Base-by-base conservation (phyloP, 192 early-diverging fungal genomes). In the Podila minutissima region DNA sequence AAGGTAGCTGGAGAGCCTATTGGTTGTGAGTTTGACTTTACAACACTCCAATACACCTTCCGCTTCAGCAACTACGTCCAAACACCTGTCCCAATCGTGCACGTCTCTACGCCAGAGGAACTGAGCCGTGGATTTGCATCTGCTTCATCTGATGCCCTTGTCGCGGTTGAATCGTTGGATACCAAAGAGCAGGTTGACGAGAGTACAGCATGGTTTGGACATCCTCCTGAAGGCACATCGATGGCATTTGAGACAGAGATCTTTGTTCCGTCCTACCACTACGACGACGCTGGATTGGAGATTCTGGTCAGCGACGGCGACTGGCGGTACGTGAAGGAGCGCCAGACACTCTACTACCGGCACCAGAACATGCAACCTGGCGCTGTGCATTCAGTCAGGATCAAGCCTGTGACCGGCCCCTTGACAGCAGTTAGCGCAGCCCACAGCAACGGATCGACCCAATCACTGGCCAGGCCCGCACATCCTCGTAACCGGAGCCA, bases 231-330 rank as follows among this genome's bases (percentile, higher is more conserved):
- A n/a, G 66, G 60, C 51, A 57, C 61, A 4, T 35, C 49, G 31
- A 38, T 72, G 67, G 83, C 74, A 15, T 72, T 70, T 58, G 82
- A 87, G 7, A 91, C 92, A 1, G 94, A 94, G 72, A 86, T 95
- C 1, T 95, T 88, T 81, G 81, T 95, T 12, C 94, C 94, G 5
- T 83, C 75, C 32, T 95, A 89, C 72, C 94, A 95, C 73, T 95
- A 91, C 72, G 82, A 84, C 9, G 67, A 76, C 1, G 64, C 67
- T 13, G 20, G 49, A 3, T 35, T 93, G 41, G 83, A 89, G 53
- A 90, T 95, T 24, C 62, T 69, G 32, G 90, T 90, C 4, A 88
- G 88, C 6, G 91, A 92, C 71, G 94, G 94, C 1, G 86, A 89
- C 53, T 95, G 91, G 89, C 78, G 85, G 51, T 94, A 94, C 70